These are phyloP conservation scores for Leccinum aurantiacum DNA, from an alignment of 768 basidiomycete species.

Conservation along the genomic window DNA sequence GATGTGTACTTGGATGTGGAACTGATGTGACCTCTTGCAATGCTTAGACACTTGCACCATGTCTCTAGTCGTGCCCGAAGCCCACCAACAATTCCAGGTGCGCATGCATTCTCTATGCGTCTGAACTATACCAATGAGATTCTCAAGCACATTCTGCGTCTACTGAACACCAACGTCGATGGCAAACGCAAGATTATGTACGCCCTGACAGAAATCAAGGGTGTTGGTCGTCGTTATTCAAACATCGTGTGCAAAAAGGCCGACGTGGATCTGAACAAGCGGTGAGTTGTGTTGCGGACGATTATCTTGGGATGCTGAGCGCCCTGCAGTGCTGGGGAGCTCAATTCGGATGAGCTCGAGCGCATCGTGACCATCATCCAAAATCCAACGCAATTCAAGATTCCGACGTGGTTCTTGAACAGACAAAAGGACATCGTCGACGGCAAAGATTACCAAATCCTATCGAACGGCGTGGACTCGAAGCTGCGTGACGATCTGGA, in stretches of 20 bases:
- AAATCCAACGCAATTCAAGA: conserved; percentile 99
- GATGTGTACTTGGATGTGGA: conserved; percentile 6
- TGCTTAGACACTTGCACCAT: conserved; percentile 43
- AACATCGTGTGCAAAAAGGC: conserved; percentile 99
- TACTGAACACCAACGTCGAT: conserved; percentile 99
- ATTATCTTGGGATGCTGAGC: conserved; percentile 7
- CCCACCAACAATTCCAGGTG: conserved; percentile 95
- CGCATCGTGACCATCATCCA: conserved; percentile 99
- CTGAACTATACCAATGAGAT: conserved; percentile 4
- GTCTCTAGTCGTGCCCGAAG: conserved; percentile 97
- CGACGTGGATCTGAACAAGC: conserved; percentile 97
- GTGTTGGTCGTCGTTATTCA: conserved; percentile 98
- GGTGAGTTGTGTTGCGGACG: conserved; percentile 53
- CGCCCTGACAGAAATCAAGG: conserved; percentile 99
- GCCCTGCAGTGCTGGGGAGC: conserved; percentile 83
- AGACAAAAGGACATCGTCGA: conserved; percentile 98
- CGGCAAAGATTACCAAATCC: conserved; percentile 93
- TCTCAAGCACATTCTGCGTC: conserved; percentile 93
- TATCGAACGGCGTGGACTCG: conserved; percentile 96
- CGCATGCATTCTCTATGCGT: conserved; percentile 14
- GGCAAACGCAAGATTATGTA: conserved; percentile 99
- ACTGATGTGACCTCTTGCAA: conserved; percentile 14
- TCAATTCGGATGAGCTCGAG: conserved; percentile 99
- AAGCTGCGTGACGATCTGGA: conserved; percentile 98
- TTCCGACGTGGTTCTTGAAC: conserved; percentile 99